A percentile compares a stretch with the other conserved stretches of the same genome.
These are phyloP conservation scores for Echinochloa phyllopogon DNA, from an alignment of 176 grass and related monocot species.

Conservation along the genomic window DNA sequence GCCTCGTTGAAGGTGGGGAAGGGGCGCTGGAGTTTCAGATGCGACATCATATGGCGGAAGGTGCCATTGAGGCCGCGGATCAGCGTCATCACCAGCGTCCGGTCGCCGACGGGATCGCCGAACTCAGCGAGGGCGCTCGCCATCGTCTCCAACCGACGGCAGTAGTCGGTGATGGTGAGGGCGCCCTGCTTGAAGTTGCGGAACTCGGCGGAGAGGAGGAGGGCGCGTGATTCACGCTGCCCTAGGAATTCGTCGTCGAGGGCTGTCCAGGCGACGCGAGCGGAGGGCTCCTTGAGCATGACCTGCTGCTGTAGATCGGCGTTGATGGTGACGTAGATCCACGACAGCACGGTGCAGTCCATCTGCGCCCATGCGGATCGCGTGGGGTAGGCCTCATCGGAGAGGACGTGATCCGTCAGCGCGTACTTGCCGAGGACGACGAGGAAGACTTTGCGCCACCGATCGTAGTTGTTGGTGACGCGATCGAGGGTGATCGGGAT, in stretches of 20 bases:
- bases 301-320: neutral
- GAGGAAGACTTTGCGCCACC: neutral
- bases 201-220: neutral
- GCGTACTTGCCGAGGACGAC: neutral
- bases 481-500: neutral
- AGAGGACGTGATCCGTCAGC: neutral
- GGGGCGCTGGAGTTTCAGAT: neutral
- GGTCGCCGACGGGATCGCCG: neutral
- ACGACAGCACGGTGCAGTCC: neutral
- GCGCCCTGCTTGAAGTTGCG: neutral
- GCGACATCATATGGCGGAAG: neutral
- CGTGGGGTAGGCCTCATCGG: neutral
- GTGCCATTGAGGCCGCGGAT: neutral
- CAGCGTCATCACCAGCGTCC: neutral
- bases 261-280: neutral
- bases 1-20: too few relatives aligned
- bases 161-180: neutral
- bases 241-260: neutral
- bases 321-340: neutral
- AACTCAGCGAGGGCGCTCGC: neutral
- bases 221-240: neutral
- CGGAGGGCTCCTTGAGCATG: neutral
- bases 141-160: neutral
- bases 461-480: neutral
- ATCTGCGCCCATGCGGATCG: neutral